Evolutionary conservation across 371 early-diverging fungal species (phyloP).

Genomic region (Entomophthora muscae): DNA sequence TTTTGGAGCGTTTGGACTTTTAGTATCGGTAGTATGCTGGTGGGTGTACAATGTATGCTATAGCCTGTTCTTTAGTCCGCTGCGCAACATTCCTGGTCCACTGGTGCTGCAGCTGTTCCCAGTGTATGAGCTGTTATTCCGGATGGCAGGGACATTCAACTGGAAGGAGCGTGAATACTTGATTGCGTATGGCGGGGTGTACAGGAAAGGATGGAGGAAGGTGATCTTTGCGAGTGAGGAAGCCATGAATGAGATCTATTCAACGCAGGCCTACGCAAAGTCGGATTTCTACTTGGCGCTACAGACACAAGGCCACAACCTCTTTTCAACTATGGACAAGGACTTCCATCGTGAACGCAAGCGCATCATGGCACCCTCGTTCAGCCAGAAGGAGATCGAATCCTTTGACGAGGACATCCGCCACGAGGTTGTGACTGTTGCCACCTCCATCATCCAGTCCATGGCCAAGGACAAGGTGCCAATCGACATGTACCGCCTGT

Average conservation of each 20-base stretch:
- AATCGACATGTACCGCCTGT: no score
- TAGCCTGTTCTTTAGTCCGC: not conserved
- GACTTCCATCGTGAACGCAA: not conserved
- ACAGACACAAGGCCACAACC: not conserved
- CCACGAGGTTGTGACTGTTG: no score
- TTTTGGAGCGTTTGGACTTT: no score
- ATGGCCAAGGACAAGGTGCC: no score
- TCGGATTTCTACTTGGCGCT: not conserved
- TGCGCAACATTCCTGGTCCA: not conserved
- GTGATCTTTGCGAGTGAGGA: not conserved
- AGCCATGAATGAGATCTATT: not conserved
- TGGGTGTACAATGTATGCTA: no score
- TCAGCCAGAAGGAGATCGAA: no score
- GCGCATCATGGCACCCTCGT: no score
- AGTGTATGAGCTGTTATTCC: not conserved
- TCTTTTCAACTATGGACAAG: not conserved
- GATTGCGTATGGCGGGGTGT: not conserved
- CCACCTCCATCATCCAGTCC: no score
- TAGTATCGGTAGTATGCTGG: no score
- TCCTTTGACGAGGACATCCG: no score
- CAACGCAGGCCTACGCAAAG: not conserved
- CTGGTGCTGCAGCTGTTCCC: not conserved
- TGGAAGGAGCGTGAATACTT: not conserved
- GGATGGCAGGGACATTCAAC: not conserved
- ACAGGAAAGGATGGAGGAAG: not conserved